phyloP scores from a whole-genome alignment of 2,329 filamentous ascomycete species.

The Phaeosphaeriaceae sp. region DNA sequence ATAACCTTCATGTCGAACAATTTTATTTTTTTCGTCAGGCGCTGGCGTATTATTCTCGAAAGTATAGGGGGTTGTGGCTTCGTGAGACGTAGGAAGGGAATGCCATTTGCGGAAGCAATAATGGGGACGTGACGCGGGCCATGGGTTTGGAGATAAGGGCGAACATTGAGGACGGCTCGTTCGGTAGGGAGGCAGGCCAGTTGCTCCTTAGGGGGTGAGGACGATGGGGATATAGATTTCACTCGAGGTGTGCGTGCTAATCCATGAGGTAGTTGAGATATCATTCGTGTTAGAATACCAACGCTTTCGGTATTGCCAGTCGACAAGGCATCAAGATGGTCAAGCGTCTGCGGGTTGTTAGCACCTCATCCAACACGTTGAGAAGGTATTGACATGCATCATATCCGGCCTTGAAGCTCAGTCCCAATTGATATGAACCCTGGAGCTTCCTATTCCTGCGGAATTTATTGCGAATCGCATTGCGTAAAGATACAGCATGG shows the following conservation, averaged over 20 bases:
- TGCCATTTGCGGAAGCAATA: constrained; percentile 60
- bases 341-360: constrained; percentile 44
- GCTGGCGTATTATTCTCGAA: constrained; percentile 63
- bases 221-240: constrained; percentile 3
- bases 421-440: constrained; percentile 65
- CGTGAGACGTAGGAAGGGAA: constrained; percentile 70
- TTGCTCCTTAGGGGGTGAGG: constrained; percentile 23
- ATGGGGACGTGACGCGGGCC: constrained; percentile 65
- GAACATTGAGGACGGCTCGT: constrained; percentile 56
- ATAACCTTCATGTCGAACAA: constrained; percentile 49
- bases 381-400: constrained; percentile 52
- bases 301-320: constrained; percentile 37
- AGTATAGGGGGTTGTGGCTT: constrained; percentile 70
- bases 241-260: constrained; percentile 28
- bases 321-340: constrained; percentile 52
- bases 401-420: constrained; percentile 72
- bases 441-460: constrained; percentile 63
- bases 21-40: constrained; percentile 53
- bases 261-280: constrained; percentile 50
- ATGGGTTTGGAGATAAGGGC: constrained; percentile 57
- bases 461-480: constrained; percentile 69
- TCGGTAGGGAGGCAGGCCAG: constrained; percentile 46
- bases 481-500: constrained; percentile 59
- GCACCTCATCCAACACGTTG: not conserved
- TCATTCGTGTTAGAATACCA: constrained; percentile 30